Conservation (phyloP, 2,329 filamentous ascomycete genomes). For the Dendrostoma leiphaemia region DNA sequence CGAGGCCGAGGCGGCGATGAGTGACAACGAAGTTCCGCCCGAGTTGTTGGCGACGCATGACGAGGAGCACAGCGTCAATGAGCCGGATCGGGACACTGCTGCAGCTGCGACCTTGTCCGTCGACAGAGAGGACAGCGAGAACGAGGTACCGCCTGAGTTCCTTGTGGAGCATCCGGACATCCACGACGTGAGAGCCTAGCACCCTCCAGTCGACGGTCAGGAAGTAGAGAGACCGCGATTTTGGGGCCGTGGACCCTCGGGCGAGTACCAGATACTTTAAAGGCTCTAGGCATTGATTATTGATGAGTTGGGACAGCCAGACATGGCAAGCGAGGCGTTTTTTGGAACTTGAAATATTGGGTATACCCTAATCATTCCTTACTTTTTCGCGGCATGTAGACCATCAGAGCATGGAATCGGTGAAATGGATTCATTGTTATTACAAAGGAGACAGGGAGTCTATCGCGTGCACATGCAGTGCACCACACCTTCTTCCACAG, state of each 20-base stretch:
- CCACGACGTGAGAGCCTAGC: conserved; percentile 17
- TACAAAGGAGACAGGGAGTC: neutral
- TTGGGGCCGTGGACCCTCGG: too few species aligned
- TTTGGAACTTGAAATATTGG: neutral
- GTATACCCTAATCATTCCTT: conserved; percentile 5
- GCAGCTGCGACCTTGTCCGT: neutral
- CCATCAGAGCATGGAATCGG: too few species aligned
- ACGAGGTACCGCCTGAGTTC: conserved; percentile 52
- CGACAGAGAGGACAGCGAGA: conserved; percentile 37
- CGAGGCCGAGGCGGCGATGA: conserved; percentile 21
- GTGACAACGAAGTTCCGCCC: conserved; percentile 41
- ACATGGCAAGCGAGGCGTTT: neutral
- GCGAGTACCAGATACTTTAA: too few species aligned
- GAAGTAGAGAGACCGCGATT: too few species aligned
- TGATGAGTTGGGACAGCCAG: neutral
- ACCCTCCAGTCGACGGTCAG: too few species aligned
- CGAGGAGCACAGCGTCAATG: conserved; percentile 20
- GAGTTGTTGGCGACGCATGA: conserved; percentile 37
- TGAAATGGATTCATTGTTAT: neutral
- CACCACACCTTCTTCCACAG: neutral
- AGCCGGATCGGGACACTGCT: neutral
- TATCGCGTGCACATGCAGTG: neutral
- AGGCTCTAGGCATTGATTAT: too few species aligned
- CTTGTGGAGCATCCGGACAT: conserved; percentile 39
- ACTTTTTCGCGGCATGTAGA: too few species aligned